A percentile compares a stretch with the other conserved stretches of the same genome.
Evolutionary conservation across 164 flowering plant species (phyloP).

Genomic region (Umbilicus rupestris): DNA sequence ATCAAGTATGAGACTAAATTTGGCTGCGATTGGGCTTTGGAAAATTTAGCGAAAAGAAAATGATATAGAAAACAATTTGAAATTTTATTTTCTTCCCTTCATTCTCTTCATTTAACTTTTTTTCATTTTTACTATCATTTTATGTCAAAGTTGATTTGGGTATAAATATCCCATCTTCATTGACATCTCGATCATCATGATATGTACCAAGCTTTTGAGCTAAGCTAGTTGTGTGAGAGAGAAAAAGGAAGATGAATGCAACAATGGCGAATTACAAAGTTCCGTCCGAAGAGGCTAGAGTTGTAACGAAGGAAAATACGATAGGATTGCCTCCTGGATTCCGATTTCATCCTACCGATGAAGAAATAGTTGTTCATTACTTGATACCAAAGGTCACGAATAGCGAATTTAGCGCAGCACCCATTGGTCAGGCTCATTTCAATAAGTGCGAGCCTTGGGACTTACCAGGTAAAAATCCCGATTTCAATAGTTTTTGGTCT

Average conservation of each 20-base stretch:
- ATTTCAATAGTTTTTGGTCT: too few species aligned
- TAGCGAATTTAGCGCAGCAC: not conserved
- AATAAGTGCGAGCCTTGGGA: slow-evolving; percentile 11
- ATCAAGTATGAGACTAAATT: too few species aligned
- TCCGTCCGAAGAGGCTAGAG: not conserved
- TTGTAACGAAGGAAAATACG: not conserved
- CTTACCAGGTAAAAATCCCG: slow-evolving; percentile 2
- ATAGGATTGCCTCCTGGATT: slow-evolving; percentile 5
- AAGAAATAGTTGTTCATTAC: slow-evolving; percentile 3
- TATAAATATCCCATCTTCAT: not conserved
- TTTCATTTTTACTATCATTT: not conserved
- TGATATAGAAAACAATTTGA: too few species aligned
- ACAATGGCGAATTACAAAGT: not conserved
- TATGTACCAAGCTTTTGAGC: not conserved
- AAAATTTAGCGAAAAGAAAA: too few species aligned
- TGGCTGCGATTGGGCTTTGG: too few species aligned
- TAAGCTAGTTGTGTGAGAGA: not conserved
- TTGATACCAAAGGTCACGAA: slow-evolving; percentile 5
- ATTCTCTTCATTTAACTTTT: not conserved
- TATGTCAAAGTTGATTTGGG: not conserved
- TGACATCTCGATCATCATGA: not conserved
- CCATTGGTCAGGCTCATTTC: slow-evolving; percentile 4
- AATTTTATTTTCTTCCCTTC: not conserved
- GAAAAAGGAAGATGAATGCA: not conserved
- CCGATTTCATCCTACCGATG: slow-evolving; percentile 7